Percentiles rank a stretch among this genome's conserved stretches.
Conservation (phyloP, 805 yeast species). For the Ogataea methylovora region DNA sequence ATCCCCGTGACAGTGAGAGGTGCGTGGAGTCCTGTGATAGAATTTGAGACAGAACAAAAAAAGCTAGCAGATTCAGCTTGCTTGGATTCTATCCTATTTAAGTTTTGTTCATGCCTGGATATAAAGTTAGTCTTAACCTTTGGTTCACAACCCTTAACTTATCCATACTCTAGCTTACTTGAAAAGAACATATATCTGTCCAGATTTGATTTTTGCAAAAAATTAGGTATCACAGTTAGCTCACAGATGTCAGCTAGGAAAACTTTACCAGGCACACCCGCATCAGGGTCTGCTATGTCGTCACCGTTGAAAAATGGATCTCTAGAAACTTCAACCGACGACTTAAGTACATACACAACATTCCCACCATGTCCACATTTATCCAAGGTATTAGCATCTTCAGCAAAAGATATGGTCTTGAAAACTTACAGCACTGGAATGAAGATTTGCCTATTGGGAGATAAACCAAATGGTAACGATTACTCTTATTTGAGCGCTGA, state of each 20-base stretch:
- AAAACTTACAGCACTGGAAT: constrained; percentile 46
- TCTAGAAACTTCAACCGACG: constrained; percentile 8
- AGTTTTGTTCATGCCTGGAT: too few species aligned
- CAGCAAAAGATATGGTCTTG: constrained; percentile 41
- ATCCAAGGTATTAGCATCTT: constrained; percentile 37
- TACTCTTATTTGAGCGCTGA: constrained; percentile 22
- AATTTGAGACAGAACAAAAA: too few species aligned
- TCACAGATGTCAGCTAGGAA: constrained; percentile 11
- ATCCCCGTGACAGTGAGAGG: too few species aligned
- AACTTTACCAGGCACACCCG: constrained; percentile 10
- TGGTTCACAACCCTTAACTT: too few species aligned
- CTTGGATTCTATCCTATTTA: too few species aligned
- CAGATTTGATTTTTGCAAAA: too few species aligned
- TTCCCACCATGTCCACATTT: constrained; percentile 45
- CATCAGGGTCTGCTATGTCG: constrained; percentile 5
- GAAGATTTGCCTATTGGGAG: constrained; percentile 30
- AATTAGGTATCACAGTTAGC: too few species aligned
- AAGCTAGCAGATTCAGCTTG: too few species aligned
- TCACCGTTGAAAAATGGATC: constrained; percentile 1
- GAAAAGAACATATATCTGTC: too few species aligned
- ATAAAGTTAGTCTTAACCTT: too few species aligned
- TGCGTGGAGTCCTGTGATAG: too few species aligned
- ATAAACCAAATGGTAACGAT: constrained; percentile 6
- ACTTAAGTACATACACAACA: constrained; percentile 17
- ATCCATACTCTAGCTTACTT: too few species aligned